These are phyloP conservation scores for Colletotrichum noveboracense DNA, from an alignment of 2,329 filamentous ascomycete species.

Conservation along the genomic window DNA sequence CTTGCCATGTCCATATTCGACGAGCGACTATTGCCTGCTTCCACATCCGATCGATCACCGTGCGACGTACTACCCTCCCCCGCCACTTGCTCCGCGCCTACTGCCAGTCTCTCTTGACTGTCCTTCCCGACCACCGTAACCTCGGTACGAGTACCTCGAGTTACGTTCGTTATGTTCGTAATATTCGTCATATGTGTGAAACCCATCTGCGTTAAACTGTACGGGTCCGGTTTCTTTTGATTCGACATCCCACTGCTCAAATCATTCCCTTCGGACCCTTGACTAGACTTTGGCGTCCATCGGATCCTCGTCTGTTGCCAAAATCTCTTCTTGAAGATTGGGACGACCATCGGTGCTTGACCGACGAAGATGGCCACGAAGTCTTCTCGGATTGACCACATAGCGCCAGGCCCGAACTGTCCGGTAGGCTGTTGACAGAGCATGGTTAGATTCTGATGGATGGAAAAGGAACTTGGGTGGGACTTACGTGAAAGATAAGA, in stretches of 20 bases:
- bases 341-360: slow-evolving; percentile 39
- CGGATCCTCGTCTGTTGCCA: slow-evolving; percentile 21
- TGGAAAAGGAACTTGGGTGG: rapidly evolving
- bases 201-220: slow-evolving; percentile 24
- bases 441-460: neutral
- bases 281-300: neutral
- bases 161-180: neutral
- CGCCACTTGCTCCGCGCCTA: neutral
- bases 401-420: slow-evolving; percentile 24
- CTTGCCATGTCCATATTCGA: neutral
- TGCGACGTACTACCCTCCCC: neutral
- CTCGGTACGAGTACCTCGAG: neutral
- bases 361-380: slow-evolving; percentile 41
- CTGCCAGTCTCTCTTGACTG: neutral
- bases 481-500: slow-evolving; percentile 33
- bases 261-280: slow-evolving; percentile 17
- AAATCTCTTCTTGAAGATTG: slow-evolving; percentile 29
- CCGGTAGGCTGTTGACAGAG: neutral
- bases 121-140: neutral
- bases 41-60: neutral
- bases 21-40: neutral
- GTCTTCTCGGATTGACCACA: slow-evolving; percentile 44
- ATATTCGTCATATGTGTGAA: slow-evolving; percentile 3
- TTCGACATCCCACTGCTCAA: slow-evolving; percentile 1
- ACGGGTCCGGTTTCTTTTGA: slow-evolving; percentile 23